Percentiles rank a stretch among this genome's conserved stretches.
These are phyloP conservation scores for Fusarium floridanum DNA, from an alignment of 2,329 filamentous ascomycete genomes.

Conservation along the genomic window DNA sequence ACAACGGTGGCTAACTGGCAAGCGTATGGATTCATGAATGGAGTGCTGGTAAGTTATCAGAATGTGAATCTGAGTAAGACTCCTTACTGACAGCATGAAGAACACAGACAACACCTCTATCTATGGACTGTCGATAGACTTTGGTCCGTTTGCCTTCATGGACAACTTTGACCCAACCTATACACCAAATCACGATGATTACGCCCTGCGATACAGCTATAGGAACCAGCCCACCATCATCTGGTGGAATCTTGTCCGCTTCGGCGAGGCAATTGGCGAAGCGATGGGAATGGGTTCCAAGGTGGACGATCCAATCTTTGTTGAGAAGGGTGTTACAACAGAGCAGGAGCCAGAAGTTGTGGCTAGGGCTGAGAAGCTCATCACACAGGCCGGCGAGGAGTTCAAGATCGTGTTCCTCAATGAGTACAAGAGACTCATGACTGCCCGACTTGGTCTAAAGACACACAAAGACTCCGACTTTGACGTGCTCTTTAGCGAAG, in stretches of 20 bases:
- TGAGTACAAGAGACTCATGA: slow-evolving; percentile 93
- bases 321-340: slow-evolving; percentile 74
- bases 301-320: slow-evolving; percentile 79
- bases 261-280: slow-evolving; percentile 91
- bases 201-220: slow-evolving; percentile 88
- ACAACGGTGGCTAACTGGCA: slow-evolving; percentile 93
- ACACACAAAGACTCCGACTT: slow-evolving; percentile 80
- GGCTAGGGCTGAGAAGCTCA: slow-evolving; percentile 84
- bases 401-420: slow-evolving; percentile 87
- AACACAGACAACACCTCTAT: slow-evolving; percentile 99
- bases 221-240: slow-evolving; percentile 95
- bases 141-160: slow-evolving; percentile 96
- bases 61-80: background rate
- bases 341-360: slow-evolving; percentile 78
- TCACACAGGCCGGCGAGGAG: slow-evolving; percentile 84
- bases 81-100: slow-evolving; percentile 48
- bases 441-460: slow-evolving; percentile 80
- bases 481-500: slow-evolving; percentile 81
- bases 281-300: slow-evolving; percentile 81
- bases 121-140: slow-evolving; percentile 90
- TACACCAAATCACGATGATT: slow-evolving; percentile 97
- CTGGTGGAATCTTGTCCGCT: slow-evolving; percentile 97
- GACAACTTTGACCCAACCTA: slow-evolving; percentile 96
- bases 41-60: slow-evolving; percentile 71
- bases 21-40: slow-evolving; percentile 99